phyloP scores from a whole-genome alignment of 1,284 basidiomycete species.

The Lentinus polychrous region DNA sequence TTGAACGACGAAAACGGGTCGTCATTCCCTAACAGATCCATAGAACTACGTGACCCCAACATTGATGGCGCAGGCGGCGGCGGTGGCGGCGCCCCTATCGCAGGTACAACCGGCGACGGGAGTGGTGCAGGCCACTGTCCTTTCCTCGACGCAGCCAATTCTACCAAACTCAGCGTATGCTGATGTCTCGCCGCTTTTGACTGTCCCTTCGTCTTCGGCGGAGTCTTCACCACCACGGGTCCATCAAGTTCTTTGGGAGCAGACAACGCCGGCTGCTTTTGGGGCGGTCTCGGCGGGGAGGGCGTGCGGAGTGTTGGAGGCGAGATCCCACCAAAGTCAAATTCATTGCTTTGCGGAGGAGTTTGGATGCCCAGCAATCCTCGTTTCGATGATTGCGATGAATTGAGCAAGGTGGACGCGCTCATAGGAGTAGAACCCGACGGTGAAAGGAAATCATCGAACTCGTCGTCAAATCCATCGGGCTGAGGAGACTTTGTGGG shows the following conservation, averaged over 20 bases:
- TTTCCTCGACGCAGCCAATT: conserved; percentile 41
- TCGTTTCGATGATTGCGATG: not conserved
- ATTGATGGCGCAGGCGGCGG: conserved; percentile 5
- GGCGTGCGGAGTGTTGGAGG: conserved; percentile 19
- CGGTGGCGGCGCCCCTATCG: conserved; percentile 31
- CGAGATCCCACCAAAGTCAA: conserved; percentile 11
- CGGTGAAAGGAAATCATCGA: conserved; percentile 18
- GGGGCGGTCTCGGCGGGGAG: conserved; percentile 19
- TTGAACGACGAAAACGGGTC: conserved; percentile 11
- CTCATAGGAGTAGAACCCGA: conserved; percentile 14
- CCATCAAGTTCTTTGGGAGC: not conserved
- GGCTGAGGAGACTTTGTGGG: not conserved
- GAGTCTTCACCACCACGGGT: conserved; percentile 1
- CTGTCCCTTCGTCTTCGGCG: conserved; percentile 5
- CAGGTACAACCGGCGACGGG: conserved; percentile 47
- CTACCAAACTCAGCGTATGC: conserved; percentile 49
- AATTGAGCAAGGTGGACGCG: conserved; percentile 6
- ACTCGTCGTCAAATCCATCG: conserved; percentile 14
- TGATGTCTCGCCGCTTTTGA: conserved; percentile 28
- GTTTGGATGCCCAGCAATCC: conserved; percentile 13
- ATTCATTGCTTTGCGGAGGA: conserved; percentile 8
- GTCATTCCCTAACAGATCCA: conserved; percentile 22
- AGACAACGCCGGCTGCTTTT: conserved; percentile 8
- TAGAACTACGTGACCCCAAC: not conserved
- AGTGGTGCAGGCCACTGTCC: conserved; percentile 62